Evolutionary conservation across 2,329 filamentous ascomycete species (phyloP).

Genomic region (Metarhizium sp.): DNA sequence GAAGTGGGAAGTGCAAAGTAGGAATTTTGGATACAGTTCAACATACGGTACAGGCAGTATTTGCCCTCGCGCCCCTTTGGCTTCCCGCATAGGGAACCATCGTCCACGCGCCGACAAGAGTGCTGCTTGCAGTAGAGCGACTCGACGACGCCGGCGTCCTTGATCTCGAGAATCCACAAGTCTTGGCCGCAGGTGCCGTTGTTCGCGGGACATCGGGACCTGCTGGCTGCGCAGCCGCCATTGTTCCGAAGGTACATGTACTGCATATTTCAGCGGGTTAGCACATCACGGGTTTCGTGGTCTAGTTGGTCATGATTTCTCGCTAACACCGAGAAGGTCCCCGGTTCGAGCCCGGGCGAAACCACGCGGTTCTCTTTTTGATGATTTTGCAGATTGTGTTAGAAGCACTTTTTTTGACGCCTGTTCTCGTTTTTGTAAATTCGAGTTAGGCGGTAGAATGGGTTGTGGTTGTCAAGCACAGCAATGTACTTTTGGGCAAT

Average conservation of each 20-base stretch:
- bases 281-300: background rate
- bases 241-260: background rate
- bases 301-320: background rate
- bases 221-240: background rate
- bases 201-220: background rate
- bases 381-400: too few species aligned
- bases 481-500: too few species aligned
- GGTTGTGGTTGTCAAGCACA: too few species aligned
- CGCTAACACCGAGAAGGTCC: too few species aligned
- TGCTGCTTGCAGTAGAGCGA: slow-evolving; percentile 4
- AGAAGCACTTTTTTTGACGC: too few species aligned
- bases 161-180: background rate
- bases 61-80: background rate
- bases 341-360: too few species aligned
- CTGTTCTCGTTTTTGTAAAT: too few species aligned
- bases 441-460: too few species aligned
- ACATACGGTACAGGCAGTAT: background rate
- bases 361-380: too few species aligned
- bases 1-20: background rate
- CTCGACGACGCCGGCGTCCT: background rate
- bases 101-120: slow-evolving; percentile 2
- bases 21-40: background rate
- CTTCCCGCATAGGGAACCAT: background rate
- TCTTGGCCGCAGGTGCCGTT: background rate
- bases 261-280: background rate